These are phyloP conservation scores for Chalciporus pseudorubinellus DNA, from an alignment of 768 basidiomycete species.

Conservation along the genomic window DNA sequence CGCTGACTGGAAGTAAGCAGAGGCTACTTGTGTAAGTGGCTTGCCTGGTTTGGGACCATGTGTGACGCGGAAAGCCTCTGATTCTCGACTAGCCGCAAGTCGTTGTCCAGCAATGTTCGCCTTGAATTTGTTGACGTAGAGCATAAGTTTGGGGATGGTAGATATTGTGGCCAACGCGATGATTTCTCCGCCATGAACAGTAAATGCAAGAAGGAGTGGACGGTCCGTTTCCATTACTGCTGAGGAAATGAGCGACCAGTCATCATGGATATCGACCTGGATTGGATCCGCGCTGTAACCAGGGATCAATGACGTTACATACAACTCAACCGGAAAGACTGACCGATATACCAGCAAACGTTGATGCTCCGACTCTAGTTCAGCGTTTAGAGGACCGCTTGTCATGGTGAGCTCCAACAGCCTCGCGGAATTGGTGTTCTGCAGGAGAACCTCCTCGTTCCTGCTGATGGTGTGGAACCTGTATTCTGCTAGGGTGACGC, in stretches of 20 bases:
- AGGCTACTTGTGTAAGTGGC: slow-evolving; percentile 80
- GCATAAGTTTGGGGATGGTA: slow-evolving; percentile 74
- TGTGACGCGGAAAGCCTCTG: slow-evolving; percentile 70
- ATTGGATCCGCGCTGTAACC: slow-evolving; percentile 70
- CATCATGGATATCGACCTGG: slow-evolving; percentile 70
- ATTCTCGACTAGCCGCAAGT: slow-evolving; percentile 76
- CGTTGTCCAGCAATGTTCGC: slow-evolving; percentile 70
- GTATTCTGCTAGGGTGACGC: slow-evolving; percentile 63
- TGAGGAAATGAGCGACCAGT: slow-evolving; percentile 64
- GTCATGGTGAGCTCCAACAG: slow-evolving; percentile 76
- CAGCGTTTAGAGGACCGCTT: slow-evolving; percentile 63
- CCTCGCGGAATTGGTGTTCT: slow-evolving; percentile 37
- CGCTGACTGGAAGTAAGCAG: slow-evolving; percentile 77
- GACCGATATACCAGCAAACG: slow-evolving; percentile 74
- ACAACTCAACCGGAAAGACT: slow-evolving; percentile 18
- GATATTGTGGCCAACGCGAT: slow-evolving; percentile 66
- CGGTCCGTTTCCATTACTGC: slow-evolving; percentile 39
- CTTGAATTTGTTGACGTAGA: slow-evolving; percentile 72
- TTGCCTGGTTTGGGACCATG: slow-evolving; percentile 74
- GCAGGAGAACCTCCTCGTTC: slow-evolving; percentile 39
- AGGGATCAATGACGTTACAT: slow-evolving; percentile 1
- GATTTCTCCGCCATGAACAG: slow-evolving; percentile 67
- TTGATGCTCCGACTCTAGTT: slow-evolving; percentile 75
- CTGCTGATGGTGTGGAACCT: slow-evolving; percentile 73
- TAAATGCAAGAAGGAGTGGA: slow-evolving; percentile 73